A percentile compares a stretch with the other conserved stretches of the same genome.
Conservation (phyloP, 2,329 filamentous ascomycete genomes). For the Gremmenia infestans region DNA sequence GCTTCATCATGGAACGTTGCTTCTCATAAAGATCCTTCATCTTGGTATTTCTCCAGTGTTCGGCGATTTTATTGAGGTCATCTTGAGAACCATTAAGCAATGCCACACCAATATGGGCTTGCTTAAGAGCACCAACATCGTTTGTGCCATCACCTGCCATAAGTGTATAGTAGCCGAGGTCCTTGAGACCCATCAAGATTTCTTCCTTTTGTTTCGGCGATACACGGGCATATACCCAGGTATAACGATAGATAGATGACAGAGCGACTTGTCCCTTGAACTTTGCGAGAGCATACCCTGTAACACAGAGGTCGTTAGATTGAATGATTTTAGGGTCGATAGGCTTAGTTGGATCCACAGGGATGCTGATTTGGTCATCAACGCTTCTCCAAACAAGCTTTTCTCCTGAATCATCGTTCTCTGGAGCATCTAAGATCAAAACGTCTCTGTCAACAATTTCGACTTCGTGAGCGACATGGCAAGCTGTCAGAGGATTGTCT, state of each 20-base stretch:
- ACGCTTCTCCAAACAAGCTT: constrained; percentile 91
- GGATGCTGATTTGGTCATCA: constrained; percentile 81
- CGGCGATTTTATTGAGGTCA: constrained; percentile 84
- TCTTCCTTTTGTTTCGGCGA: constrained; percentile 99
- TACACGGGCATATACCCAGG: constrained; percentile 97
- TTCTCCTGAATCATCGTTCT: constrained; percentile 76
- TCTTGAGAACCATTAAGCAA: constrained; percentile 91
- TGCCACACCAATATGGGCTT: constrained; percentile 94
- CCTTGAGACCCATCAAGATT: constrained; percentile 92
- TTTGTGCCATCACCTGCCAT: constrained; percentile 99
- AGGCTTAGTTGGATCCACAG: constrained; percentile 76
- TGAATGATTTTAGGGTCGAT: constrained; percentile 77
- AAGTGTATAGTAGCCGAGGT: constrained; percentile 93
- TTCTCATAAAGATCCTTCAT: constrained; percentile 99
- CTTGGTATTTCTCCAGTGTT: constrained; percentile 89
- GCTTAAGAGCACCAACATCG: constrained; percentile 94
- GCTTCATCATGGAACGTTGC: constrained; percentile 83
- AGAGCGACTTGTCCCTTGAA: constrained; percentile 79
- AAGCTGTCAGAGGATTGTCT: constrained; percentile 93
- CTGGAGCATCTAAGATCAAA: constrained; percentile 89
- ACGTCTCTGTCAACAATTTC: constrained; percentile 97
- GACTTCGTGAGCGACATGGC: constrained; percentile 90
- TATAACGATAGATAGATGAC: constrained; percentile 73
- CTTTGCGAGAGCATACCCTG: constrained; percentile 86
- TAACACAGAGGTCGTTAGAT: constrained; percentile 89